Conservation (phyloP, 1,139 yeast genomes). For the Protomyces pachydermus region DNA sequence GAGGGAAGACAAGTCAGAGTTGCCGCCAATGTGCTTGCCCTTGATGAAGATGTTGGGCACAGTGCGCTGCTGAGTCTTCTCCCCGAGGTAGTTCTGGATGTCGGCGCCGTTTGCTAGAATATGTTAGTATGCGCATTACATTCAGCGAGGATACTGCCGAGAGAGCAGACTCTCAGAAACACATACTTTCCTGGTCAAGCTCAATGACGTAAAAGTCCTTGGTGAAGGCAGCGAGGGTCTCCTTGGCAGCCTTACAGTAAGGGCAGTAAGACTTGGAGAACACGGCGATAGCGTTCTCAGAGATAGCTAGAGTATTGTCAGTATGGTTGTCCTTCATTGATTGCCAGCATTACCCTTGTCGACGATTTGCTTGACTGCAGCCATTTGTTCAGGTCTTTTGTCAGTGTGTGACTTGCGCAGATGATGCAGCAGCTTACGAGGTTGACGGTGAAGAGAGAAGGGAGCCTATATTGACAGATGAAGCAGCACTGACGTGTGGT, state of each 20-base stretch:
- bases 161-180: slow-evolving; percentile 31
- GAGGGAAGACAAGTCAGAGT: slow-evolving; percentile 68
- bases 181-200: slow-evolving; percentile 47
- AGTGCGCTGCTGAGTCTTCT: slow-evolving; percentile 83
- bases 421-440: neutral
- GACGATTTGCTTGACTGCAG: slow-evolving; percentile 26
- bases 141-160: too few relatives aligned
- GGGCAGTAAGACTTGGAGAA: slow-evolving; percentile 73
- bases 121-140: neutral
- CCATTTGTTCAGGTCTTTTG: slow-evolving; percentile 24
- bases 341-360: slow-evolving; percentile 35
- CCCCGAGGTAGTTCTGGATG: slow-evolving; percentile 70
- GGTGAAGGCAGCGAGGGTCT: slow-evolving; percentile 49
- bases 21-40: slow-evolving; percentile 93
- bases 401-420: neutral
- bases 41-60: slow-evolving; percentile 90
- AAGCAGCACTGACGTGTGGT: too few relatives aligned
- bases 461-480: neutral
- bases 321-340: neutral
- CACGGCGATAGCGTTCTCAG: slow-evolving; percentile 49
- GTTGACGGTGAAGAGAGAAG: neutral
- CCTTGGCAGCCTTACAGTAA: slow-evolving; percentile 62
- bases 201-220: slow-evolving; percentile 60
- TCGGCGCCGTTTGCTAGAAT: slow-evolving; percentile 45
- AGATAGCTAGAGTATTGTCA: neutral